Conservation (phyloP, 2,329 filamentous ascomycete genomes). For the Calcarisporium arbuscula region DNA sequence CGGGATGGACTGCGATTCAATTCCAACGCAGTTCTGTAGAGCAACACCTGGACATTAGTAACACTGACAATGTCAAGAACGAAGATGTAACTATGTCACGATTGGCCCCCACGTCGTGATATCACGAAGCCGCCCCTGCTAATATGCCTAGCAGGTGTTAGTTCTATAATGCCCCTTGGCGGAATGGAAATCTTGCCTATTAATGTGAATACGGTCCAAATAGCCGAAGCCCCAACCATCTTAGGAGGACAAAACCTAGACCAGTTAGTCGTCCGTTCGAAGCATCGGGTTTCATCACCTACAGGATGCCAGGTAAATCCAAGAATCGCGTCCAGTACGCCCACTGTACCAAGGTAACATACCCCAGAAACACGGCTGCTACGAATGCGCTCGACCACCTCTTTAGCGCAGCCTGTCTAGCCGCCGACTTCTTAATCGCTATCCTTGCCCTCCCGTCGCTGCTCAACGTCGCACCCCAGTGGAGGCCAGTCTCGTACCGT, state of each 20-base stretch:
- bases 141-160: not conserved
- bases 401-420: conserved; percentile 8
- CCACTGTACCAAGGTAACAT: conserved; percentile 10
- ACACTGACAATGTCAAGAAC: no score
- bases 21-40: no score
- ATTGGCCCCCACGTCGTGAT: not conserved
- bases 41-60: no score
- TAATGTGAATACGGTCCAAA: conserved; percentile 3
- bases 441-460: conserved; percentile 12
- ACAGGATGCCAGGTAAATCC: conserved; percentile 10
- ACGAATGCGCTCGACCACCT: conserved; percentile 8
- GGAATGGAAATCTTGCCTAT: no score
- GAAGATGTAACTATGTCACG: no score
- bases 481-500: conserved; percentile 13
- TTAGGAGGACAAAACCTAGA: conserved; percentile 8
- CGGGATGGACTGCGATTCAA: no score
- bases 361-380: conserved; percentile 10
- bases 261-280: no score
- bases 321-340: conserved; percentile 15
- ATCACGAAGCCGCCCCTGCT: not conserved
- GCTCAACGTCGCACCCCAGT: conserved; percentile 14
- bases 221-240: not conserved
- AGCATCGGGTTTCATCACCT: not conserved
- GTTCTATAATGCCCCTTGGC: no score
- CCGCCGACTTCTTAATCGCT: conserved; percentile 8